Evolutionary conservation across 805 yeast genomes (phyloP), one percentile per base, ranked within the genome.

Genomic region (Komagataella kurtzmanii): DNA sequence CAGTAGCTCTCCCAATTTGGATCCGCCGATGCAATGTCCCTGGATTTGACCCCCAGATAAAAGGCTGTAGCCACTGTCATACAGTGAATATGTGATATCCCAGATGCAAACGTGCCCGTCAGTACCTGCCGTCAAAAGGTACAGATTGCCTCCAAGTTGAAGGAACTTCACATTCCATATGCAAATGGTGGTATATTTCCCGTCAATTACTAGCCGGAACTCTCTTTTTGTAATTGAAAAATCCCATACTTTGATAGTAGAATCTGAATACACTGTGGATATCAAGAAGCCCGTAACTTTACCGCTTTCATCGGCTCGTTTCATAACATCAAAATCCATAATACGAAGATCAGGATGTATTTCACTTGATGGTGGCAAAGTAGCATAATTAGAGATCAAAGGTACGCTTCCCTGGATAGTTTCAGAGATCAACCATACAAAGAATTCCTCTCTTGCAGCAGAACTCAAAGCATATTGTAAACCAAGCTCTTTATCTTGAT

Each of bases 371-470:
- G 88, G 79, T 3, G 77, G 79, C 24, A 90, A 66, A 1, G 77
- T 66, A 4, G 82, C 76, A 48, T 67, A 67, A 45, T 80, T 72
- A 0, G 61, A 61, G 23, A 84, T 73, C 24, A 75, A 71, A 1
- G 84, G 80, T 12, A 61, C 61, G 1, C 58, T 55, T 6, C 57
- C 58, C 14, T 59, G 64, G 7, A 62, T 54, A 3, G 63, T 58
- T 3, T 67, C 65, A 43, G 70, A 64, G 1, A 88, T 56, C 53
- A 75, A 76, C 99, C 99, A 93, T 6, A 88, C 67, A 55, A 77
- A 76, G 47, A 93, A 75, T 66, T 93, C 99, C 63, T 93, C 99
- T 60, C 93, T 78, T 0, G 96, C 95, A 19, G 90, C 85, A 2
- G 87, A 76, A 6, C 82, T 55, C 54, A 78, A 64, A 57, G 83